These are phyloP conservation scores for Beauveria scarabaeidicola DNA, from an alignment of 2,329 filamentous ascomycete genomes.

Conservation along the genomic window DNA sequence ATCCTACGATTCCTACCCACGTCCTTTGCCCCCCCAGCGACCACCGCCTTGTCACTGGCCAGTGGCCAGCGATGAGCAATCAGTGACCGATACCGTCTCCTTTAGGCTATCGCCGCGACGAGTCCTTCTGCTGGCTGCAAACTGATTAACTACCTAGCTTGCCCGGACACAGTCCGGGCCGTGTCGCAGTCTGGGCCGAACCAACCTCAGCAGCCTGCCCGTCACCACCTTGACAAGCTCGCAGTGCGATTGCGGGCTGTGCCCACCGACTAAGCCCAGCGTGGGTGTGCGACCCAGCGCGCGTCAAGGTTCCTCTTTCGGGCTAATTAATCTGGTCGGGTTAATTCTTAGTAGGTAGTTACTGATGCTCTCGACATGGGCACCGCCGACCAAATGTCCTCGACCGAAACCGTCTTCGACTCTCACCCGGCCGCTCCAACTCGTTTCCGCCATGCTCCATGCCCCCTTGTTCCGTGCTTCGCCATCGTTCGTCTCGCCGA, in stretches of 20 bases:
- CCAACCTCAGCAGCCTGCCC: background rate
- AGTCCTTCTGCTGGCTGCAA: background rate
- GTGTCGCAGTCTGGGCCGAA: background rate
- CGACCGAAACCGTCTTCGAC: background rate
- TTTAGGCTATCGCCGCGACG: background rate
- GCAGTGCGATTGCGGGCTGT: conserved; percentile 1
- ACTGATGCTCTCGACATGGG: background rate
- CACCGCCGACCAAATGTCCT: background rate
- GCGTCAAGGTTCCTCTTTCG: background rate
- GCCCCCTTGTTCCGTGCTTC: background rate
- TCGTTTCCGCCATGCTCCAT: background rate
- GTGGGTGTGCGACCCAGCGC: background rate
- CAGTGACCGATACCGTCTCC: background rate
- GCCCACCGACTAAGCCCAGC: background rate
- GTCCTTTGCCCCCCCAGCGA: background rate
- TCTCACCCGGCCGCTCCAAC: background rate
- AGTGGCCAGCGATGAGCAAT: no score
- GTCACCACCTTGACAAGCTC: background rate
- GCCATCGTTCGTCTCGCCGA: background rate
- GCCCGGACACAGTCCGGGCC: conserved; percentile 3
- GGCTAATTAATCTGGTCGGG: background rate
- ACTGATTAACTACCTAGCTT: background rate
- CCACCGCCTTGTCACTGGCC: no score
- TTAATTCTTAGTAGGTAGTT: background rate
- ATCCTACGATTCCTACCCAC: background rate